These are phyloP conservation scores for Schizochytrium sp. DNA, from an alignment of 108 stramenopile species.

Conservation along the genomic window DNA sequence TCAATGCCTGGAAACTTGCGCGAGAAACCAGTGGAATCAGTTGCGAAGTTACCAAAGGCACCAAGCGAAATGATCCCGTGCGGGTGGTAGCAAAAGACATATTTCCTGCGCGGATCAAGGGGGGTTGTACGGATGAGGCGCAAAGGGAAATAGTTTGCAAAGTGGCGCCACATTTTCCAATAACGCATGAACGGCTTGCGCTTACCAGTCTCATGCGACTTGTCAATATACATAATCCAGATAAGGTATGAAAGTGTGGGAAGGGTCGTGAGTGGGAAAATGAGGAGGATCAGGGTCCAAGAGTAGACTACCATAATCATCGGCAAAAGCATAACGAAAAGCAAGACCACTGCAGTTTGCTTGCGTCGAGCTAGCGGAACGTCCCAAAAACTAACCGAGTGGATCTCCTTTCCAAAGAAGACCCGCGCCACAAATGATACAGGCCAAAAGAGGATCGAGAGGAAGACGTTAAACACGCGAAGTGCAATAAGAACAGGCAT, in stretches of 20 bases:
- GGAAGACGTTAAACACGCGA: conserved; percentile 8
- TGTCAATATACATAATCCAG: conserved; percentile 40
- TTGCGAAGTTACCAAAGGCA: conserved; percentile 54
- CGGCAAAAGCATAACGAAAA: conserved; percentile 38
- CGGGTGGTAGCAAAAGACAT: conserved; percentile 59
- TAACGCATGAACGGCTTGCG: conserved; percentile 54
- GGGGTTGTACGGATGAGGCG: conserved; percentile 9
- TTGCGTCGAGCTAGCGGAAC: conserved; percentile 12
- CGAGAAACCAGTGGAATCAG: conserved; percentile 36
- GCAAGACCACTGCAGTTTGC: conserved; percentile 22
- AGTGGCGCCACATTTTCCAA: conserved; percentile 61
- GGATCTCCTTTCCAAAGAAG: conserved; percentile 29
- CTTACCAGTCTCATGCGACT: background rate
- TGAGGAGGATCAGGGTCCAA: conserved; percentile 31
- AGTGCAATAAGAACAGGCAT: conserved; percentile 27
- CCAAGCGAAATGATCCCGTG: conserved; percentile 65
- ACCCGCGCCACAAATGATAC: conserved; percentile 30
- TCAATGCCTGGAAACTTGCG: conserved; percentile 48
- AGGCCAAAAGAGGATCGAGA: conserved; percentile 23
- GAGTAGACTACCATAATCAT: background rate
- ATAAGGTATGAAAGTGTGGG: conserved; percentile 17
- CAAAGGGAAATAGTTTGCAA: conserved; percentile 47
- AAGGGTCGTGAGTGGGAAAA: conserved; percentile 48
- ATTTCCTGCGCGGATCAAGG: conserved; percentile 6
- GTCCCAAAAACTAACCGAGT: conserved; percentile 49